Conservation (phyloP, 495 filamentous ascomycete genomes). For the Daldinia caldariorum region DNA sequence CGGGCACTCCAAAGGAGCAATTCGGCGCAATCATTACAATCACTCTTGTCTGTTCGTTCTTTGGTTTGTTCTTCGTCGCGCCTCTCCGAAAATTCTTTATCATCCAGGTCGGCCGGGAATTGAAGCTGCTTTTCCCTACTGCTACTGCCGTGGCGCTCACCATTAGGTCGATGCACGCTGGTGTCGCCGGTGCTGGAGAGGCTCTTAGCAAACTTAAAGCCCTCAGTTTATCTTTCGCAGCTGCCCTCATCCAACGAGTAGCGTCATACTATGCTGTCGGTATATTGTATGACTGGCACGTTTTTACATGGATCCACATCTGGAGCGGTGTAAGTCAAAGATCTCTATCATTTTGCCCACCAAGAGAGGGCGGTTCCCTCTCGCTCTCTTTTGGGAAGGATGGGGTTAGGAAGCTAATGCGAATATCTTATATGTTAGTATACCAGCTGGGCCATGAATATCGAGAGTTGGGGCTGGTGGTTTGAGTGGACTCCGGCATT, state of each 20-base stretch:
- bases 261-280: constrained; percentile 69
- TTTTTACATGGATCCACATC: constrained; percentile 71
- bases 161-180: constrained; percentile 71
- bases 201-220: constrained; percentile 69
- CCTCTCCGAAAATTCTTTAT: constrained; percentile 76
- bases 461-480: constrained; percentile 74
- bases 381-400: constrained; percentile 35
- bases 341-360: neutral
- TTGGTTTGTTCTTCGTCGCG: constrained; percentile 74
- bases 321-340: constrained; percentile 51
- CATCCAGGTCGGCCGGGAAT: constrained; percentile 69
- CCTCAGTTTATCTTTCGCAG: constrained; percentile 60
- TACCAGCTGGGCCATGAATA: constrained; percentile 63
- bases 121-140: constrained; percentile 72
- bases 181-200: constrained; percentile 60
- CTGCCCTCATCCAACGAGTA: constrained; percentile 63
- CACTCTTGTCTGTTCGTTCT: constrained; percentile 70
- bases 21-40: constrained; percentile 69
- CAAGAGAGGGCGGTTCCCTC: neutral
- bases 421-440: constrained; percentile 40
- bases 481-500: constrained; percentile 73
- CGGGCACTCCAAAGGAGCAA: constrained; percentile 60
- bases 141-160: constrained; percentile 70
- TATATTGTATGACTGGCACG: constrained; percentile 74
- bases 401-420: neutral